Percentiles rank a stretch among this genome's conserved stretches.
Evolutionary conservation across 2,329 filamentous ascomycete species (phyloP).

Genomic region (Teratosphaeria nubilosa): DNA sequence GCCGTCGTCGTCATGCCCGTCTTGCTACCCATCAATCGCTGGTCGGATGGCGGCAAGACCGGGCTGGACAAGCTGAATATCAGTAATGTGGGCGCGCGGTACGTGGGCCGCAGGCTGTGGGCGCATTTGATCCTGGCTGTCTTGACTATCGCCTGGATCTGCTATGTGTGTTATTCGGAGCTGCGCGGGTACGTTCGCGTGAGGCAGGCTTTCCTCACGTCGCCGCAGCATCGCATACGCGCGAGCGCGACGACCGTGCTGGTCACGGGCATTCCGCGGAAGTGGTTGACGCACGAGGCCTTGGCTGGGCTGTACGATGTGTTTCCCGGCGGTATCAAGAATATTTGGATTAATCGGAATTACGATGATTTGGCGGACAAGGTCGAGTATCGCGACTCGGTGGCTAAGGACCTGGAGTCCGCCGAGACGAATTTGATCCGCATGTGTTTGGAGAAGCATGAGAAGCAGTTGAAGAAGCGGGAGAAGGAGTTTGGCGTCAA

Average conservation of each 20-base stretch:
- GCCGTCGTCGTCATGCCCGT: slow-evolving; percentile 70
- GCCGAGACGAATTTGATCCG: slow-evolving; percentile 81
- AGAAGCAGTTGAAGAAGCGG: slow-evolving; percentile 47
- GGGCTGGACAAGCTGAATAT: slow-evolving; percentile 78
- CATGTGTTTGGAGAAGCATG: slow-evolving; percentile 65
- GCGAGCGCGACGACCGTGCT: slow-evolving; percentile 94
- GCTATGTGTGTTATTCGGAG: slow-evolving; percentile 77
- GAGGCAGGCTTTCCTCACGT: slow-evolving; percentile 87
- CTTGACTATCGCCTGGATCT: slow-evolving; percentile 70
- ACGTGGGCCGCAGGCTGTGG: slow-evolving; percentile 60
- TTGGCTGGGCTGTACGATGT: slow-evolving; percentile 83
- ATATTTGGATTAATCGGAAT: slow-evolving; percentile 94
- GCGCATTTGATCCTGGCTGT: slow-evolving; percentile 76
- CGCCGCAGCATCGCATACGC: slow-evolving; percentile 82
- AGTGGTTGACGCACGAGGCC: slow-evolving; percentile 79
- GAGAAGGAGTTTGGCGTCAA: slow-evolving; percentile 37
- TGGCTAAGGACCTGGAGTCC: slow-evolving; percentile 63
- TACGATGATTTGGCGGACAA: slow-evolving; percentile 76
- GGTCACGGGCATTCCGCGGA: slow-evolving; percentile 78
- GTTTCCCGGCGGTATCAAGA: slow-evolving; percentile 87
- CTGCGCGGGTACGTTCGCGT: slow-evolving; percentile 82
- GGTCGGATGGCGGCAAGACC: slow-evolving; percentile 48
- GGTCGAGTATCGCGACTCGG: slow-evolving; percentile 60
- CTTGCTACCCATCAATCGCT: slow-evolving; percentile 72
- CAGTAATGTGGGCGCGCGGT: slow-evolving; percentile 63